Evolutionary conservation across 805 yeast species (phyloP).

Genomic region (Saccharomycopsis malanga): DNA sequence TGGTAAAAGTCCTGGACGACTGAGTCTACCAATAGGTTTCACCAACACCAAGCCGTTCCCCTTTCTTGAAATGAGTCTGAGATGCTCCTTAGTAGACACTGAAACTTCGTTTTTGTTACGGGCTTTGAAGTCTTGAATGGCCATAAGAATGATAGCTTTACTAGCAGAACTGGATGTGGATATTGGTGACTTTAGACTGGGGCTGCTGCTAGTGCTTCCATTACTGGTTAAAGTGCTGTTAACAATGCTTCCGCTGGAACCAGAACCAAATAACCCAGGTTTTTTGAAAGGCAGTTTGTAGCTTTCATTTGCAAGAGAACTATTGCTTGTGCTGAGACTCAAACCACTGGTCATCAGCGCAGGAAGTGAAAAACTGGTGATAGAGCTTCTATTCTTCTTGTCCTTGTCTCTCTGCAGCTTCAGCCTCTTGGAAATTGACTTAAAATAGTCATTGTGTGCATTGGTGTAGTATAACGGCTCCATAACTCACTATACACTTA

Average conservation of each 20-base stretch:
- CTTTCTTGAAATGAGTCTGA: slow-evolving; percentile 41
- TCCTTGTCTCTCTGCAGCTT: slow-evolving; percentile 14
- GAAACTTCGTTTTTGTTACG: slow-evolving; percentile 39
- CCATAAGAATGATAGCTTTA: slow-evolving; percentile 33
- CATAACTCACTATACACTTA: too few species aligned
- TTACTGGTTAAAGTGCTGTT: not conserved
- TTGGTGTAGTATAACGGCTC: slow-evolving; percentile 20
- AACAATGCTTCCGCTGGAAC: too few species aligned
- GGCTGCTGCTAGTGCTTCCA: not conserved
- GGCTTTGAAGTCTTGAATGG: slow-evolving; percentile 40
- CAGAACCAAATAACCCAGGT: not conserved
- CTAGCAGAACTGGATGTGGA: not conserved
- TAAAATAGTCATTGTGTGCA: slow-evolving; percentile 21
- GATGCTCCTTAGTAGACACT: slow-evolving; percentile 43
- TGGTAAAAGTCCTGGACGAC: slow-evolving; percentile 13
- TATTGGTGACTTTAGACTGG: not conserved
- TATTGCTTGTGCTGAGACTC: too few species aligned
- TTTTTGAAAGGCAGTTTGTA: not conserved
- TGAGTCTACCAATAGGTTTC: slow-evolving; percentile 34
- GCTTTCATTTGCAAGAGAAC: too few species aligned
- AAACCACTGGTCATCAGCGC: not conserved
- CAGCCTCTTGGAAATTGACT: slow-evolving; percentile 17
- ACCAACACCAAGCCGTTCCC: slow-evolving; percentile 52
- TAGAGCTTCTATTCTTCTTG: slow-evolving; percentile 9
- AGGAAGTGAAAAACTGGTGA: slow-evolving; percentile 18